Evolutionary conservation across 768 basidiomycete species (phyloP), one percentile per base, ranked within the genome.

Genomic region (Collybia sordida): DNA sequence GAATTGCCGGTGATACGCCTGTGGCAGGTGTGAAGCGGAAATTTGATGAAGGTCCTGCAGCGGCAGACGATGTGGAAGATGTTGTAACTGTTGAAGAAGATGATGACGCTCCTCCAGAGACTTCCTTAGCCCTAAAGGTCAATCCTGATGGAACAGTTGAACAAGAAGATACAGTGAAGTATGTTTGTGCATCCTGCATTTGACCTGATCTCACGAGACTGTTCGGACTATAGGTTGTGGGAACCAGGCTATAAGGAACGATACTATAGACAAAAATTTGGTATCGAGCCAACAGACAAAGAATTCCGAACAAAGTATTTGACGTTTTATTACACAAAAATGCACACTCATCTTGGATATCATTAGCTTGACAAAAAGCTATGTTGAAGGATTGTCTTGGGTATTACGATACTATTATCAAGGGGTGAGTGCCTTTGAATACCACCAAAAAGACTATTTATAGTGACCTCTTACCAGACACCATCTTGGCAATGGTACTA

Each of bases 401-500:
- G 97, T 99, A 1, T 69, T 99, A 52, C 85, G 88, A 52, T 99
- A 99, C 68, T 98, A 99, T 64, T 99, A 98, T 64, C 96, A 98
- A 79, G 97, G 97, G 60, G 94, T 97, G 67, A 53, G 83, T 69
- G 19, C 28, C 46, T 17, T 43, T 35, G 39, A 37, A 31, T 14
- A 42, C 35, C n/a, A 6, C 27, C 6, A n/a, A 6, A 28, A 4
- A 23, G 11, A 17, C 51, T 14, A 37, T 19, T 18, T 51, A 12
- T 24, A 54, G 35, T 21, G 42, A 45, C 27, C 8, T n/a, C 61
- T 60, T 42, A 54, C 50, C 34, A 88, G 92, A 83, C 90, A 6
- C 90, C 91, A 3, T 97, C 95, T 2, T 98, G 96, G 96, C 85
- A 94, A 62, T 99, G 97, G 97, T 99, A 88, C 71, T 98, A 98